phyloP scores from a whole-genome alignment of 306 rosid species.

The Rubus idaeus region DNA sequence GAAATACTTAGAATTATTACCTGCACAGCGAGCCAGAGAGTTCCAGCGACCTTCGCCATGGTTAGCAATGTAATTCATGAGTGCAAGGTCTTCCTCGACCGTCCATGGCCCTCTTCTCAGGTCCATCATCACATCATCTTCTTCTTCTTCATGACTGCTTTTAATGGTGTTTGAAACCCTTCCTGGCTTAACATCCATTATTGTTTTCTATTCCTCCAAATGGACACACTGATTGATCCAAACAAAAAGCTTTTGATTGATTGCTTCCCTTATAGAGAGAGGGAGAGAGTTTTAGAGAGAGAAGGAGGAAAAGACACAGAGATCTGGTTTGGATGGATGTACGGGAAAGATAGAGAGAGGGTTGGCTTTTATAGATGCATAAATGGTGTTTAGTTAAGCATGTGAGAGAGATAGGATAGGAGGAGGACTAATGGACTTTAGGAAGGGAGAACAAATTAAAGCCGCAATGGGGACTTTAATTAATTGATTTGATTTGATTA shows the following conservation, averaged over 20 bases:
- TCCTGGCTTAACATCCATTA: slow-evolving; percentile 56
- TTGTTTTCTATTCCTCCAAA: slow-evolving; percentile 14
- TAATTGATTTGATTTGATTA: slow-evolving; percentile 1
- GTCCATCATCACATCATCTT: slow-evolving; percentile 46
- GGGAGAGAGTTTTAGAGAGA: slow-evolving; percentile 16
- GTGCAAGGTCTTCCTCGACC: slow-evolving; percentile 78
- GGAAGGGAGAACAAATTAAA: slow-evolving; percentile 21
- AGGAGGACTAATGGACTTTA: slow-evolving; percentile 9
- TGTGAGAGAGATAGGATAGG: slow-evolving; percentile 15
- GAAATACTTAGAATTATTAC: slow-evolving; percentile 17
- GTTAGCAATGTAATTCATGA: slow-evolving; percentile 81
- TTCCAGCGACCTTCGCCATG: slow-evolving; percentile 99
- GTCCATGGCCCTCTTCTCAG: slow-evolving; percentile 97
- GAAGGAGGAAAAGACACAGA: slow-evolving; percentile 21
- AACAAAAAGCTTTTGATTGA: slow-evolving; percentile 18
- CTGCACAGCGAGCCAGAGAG: slow-evolving; percentile 80
- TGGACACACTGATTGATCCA: slow-evolving; percentile 27
- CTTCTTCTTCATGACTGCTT: not conserved
- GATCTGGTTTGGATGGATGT: slow-evolving; percentile 23
- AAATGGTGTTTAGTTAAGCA: slow-evolving; percentile 9
- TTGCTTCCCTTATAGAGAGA: not conserved
- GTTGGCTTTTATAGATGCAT: slow-evolving; percentile 63
- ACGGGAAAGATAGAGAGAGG: slow-evolving; percentile 39
- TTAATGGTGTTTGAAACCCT: not conserved
- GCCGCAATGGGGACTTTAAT: slow-evolving; percentile 42